A percentile compares a stretch with the other conserved stretches of the same genome.
These are phyloP conservation scores for Murraya koenigii DNA, from an alignment of 345 rosid genomes.

Conservation along the genomic window DNA sequence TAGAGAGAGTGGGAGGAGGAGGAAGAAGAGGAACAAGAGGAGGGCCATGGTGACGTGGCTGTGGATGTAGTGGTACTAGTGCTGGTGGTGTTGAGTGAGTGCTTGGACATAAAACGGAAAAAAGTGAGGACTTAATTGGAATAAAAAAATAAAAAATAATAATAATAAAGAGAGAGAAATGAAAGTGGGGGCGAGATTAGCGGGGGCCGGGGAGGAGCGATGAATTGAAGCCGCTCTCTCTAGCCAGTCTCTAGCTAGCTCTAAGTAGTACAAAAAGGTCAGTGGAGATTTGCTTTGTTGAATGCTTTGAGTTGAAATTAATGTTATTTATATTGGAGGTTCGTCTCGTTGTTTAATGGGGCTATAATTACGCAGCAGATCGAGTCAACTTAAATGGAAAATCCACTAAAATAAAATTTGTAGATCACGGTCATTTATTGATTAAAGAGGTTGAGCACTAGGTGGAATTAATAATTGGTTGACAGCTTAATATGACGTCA, in stretches of 20 bases:
- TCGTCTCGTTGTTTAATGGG: neutral
- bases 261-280: no score
- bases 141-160: neutral
- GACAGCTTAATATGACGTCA: neutral
- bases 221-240: neutral
- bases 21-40: slow-evolving; percentile 18
- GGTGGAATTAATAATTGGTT: neutral
- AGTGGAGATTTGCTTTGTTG: neutral
- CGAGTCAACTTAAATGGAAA: neutral
- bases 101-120: slow-evolving; percentile 6
- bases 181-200: slow-evolving; percentile 27
- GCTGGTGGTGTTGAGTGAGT: neutral
- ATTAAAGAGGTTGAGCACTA: neutral
- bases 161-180: neutral
- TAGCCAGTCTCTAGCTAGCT: no score
- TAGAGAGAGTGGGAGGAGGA: slow-evolving; percentile 4
- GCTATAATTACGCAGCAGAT: neutral
- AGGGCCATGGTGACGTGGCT: slow-evolving; percentile 17
- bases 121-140: neutral
- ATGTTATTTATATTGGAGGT: neutral
- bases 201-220: slow-evolving; percentile 12
- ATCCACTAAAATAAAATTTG: no score
- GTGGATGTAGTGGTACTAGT: neutral
- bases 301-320: neutral
- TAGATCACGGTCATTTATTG: no score